Percentiles rank a stretch among this genome's conserved stretches.
Evolutionary conservation across 306 rosid species (phyloP).

Genomic region (Quercus mongolica): DNA sequence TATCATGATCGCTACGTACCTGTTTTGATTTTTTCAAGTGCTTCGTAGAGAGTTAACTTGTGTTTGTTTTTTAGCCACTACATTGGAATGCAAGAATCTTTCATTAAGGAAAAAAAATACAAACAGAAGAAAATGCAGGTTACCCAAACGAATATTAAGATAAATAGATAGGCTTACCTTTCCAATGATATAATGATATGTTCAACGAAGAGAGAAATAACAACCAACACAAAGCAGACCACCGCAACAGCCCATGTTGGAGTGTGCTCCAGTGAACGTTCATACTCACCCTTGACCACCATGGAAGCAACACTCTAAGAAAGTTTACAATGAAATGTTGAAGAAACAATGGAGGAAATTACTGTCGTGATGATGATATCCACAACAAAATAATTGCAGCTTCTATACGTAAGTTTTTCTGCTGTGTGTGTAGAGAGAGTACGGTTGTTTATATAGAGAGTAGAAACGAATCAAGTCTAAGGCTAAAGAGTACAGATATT

Average conservation of each 20-base stretch:
- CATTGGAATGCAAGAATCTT: slow-evolving; percentile 20
- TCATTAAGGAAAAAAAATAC: neutral
- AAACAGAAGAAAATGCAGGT: too few species aligned
- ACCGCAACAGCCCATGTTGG: slow-evolving; percentile 78
- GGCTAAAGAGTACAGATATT: too few species aligned
- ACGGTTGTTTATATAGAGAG: too few species aligned
- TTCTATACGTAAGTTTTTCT: too few species aligned
- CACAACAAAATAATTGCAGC: too few species aligned
- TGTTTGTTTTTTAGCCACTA: slow-evolving; percentile 38
- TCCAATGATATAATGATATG: slow-evolving; percentile 42
- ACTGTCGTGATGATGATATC: too few species aligned
- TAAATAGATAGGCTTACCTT: slow-evolving; percentile 21
- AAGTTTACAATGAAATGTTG: neutral
- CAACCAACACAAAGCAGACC: slow-evolving; percentile 57
- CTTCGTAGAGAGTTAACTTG: slow-evolving; percentile 48
- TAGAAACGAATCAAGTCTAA: too few species aligned
- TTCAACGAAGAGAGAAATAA: slow-evolving; percentile 59
- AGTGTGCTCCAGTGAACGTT: slow-evolving; percentile 50
- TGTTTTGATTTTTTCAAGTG: slow-evolving; percentile 50
- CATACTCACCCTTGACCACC: neutral
- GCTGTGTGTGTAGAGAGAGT: too few species aligned
- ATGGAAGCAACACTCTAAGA: neutral
- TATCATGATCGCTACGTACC: slow-evolving; percentile 15
- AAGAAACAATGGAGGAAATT: too few species aligned
- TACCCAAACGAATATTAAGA: neutral